phyloP scores from a whole-genome alignment of 129 eudicot species.

The Scalesia atractyloides region DNA sequence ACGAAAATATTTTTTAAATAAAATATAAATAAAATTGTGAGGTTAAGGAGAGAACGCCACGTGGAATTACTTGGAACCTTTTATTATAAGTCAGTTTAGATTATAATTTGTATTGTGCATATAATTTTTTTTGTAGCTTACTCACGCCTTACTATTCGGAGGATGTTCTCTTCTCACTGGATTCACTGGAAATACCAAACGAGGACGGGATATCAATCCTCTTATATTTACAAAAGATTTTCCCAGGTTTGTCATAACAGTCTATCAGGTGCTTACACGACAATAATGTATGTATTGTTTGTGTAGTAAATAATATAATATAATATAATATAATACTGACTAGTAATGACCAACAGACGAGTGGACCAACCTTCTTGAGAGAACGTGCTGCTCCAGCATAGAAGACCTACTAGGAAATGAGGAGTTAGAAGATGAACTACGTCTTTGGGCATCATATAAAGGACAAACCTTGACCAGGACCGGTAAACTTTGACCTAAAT shows the following conservation, averaged over 20 bases:
- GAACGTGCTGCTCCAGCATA: conserved; percentile 50
- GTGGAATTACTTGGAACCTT: not conserved
- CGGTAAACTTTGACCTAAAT: conserved; percentile 42
- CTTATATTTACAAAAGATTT: conserved; percentile 86
- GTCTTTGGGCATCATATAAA: conserved; percentile 92
- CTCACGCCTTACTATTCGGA: conserved; percentile 85
- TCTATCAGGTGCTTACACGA: conserved; percentile 3
- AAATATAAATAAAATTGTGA: too few species aligned
- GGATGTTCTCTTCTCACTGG: conserved; percentile 81
- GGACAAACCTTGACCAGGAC: conserved; percentile 92
- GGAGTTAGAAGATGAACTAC: conserved; percentile 73
- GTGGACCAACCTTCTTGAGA: conserved; percentile 88
- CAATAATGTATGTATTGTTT: not conserved
- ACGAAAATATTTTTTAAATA: too few species aligned
- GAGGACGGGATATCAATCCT: conserved; percentile 93
- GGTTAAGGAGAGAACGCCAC: too few species aligned
- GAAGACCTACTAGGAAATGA: conserved; percentile 61
- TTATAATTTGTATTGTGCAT: not conserved
- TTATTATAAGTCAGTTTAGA: not conserved
- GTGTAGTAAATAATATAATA: too few species aligned
- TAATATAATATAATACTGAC: not conserved
- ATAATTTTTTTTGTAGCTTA: conserved; percentile 45
- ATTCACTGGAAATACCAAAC: conserved; percentile 65
- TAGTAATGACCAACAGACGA: conserved; percentile 51
- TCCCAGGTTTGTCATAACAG: conserved; percentile 64